A percentile compares a stretch with the other conserved stretches of the same genome.
phyloP scores from a whole-genome alignment of 768 basidiomycete genomes.

The Naganishia randhawae region DNA sequence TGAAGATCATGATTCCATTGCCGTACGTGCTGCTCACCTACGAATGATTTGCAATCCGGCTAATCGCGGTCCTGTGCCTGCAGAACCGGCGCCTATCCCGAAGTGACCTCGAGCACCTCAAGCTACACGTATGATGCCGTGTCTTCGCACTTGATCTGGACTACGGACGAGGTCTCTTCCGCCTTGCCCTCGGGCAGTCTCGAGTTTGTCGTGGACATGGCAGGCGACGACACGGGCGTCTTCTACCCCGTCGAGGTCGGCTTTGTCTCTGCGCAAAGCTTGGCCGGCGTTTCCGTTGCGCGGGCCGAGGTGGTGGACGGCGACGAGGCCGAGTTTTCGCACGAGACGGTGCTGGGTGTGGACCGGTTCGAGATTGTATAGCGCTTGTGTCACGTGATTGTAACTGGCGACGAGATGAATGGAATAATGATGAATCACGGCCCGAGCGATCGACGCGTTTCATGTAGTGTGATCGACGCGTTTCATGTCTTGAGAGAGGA shows the following conservation, averaged over 20 bases:
- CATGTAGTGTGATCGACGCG: too few species aligned
- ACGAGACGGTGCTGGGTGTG: slow-evolving; percentile 57
- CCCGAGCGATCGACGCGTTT: too few species aligned
- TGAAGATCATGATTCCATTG: slow-evolving; percentile 84
- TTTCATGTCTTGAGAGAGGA: too few species aligned
- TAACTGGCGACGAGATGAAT: neutral
- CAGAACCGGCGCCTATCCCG: slow-evolving; percentile 78
- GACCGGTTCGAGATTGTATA: slow-evolving; percentile 58
- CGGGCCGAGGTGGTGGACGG: slow-evolving; percentile 59
- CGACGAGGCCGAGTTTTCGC: slow-evolving; percentile 58
- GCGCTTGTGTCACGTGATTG: neutral
- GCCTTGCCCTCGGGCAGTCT: slow-evolving; percentile 69
- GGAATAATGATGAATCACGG: too few species aligned
- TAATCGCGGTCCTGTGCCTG: slow-evolving; percentile 36
- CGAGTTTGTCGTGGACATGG: slow-evolving; percentile 69
- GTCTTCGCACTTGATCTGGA: slow-evolving; percentile 80
- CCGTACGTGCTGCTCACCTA: slow-evolving; percentile 60
- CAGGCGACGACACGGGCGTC: slow-evolving; percentile 71
- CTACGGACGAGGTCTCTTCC: slow-evolving; percentile 64
- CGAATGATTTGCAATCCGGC: slow-evolving; percentile 8
- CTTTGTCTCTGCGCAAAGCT: slow-evolving; percentile 74
- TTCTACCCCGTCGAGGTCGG: slow-evolving; percentile 90
- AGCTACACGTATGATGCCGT: slow-evolving; percentile 78
- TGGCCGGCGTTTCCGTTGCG: slow-evolving; percentile 70
- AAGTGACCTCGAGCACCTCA: slow-evolving; percentile 65